Evolutionary conservation across 129 eudicot genomes (phyloP).

Genomic region (Saposhnikovia divaricata): DNA sequence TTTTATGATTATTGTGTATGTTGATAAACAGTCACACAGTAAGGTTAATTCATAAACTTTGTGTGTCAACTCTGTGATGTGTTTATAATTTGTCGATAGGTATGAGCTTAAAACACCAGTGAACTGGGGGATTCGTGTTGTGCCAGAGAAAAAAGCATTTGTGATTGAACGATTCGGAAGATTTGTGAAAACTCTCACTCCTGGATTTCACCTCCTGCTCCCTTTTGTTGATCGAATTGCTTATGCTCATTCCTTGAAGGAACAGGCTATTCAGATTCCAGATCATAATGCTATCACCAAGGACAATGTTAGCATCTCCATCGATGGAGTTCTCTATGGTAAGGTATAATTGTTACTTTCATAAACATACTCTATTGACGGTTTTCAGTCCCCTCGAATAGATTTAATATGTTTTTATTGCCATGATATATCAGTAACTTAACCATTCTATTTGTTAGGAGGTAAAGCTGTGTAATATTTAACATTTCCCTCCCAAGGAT

Average conservation of each 20-base stretch:
- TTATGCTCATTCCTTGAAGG: constrained; percentile 83
- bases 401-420: too few species aligned
- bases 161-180: constrained; percentile 80
- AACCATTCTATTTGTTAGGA: too few species aligned
- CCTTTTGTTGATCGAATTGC: constrained; percentile 81
- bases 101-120: constrained; percentile 50
- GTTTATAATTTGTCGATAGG: constrained; percentile 22
- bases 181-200: constrained; percentile 55
- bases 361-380: too few species aligned
- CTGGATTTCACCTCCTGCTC: constrained; percentile 69
- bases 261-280: constrained; percentile 70
- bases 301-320: constrained; percentile 75
- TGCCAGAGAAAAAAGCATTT: constrained; percentile 74
- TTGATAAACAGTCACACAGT: not conserved
- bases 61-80: not conserved
- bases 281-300: constrained; percentile 87
- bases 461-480: too few species aligned
- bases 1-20: too few species aligned
- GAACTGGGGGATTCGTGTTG: constrained; percentile 84
- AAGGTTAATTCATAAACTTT: not conserved
- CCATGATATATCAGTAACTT: too few species aligned
- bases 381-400: too few species aligned
- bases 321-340: constrained; percentile 80
- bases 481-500: constrained; percentile 70
- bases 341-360: constrained; percentile 29